Evolutionary conservation across 2,329 filamentous ascomycete species (phyloP), one percentile per base, ranked within the genome.

Genomic region (Niveomyces coronatus): DNA sequence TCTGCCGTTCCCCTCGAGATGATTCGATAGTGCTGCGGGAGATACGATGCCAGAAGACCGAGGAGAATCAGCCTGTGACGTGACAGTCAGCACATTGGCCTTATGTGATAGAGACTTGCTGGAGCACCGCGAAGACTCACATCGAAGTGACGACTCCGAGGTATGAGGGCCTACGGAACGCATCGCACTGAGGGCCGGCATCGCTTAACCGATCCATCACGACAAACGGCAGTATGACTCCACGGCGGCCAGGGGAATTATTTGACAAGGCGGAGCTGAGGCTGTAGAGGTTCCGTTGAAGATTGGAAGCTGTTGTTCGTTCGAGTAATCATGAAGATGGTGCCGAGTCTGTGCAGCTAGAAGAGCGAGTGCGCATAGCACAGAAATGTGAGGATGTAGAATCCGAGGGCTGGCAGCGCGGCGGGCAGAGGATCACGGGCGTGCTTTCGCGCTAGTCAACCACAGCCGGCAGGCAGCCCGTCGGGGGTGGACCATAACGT

Each of bases 1-100:
- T 94, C 89, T 16, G 89, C 93, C 11, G 85, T 91, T 44, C 80
- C 76, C 39, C 87, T 77, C 28, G 74, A 69, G 49, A 94, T 85
- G 61, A 98, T 96, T 53, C 91, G 86, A 58, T 82, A 75, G 62
- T 96, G 89, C 57, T 98, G 91, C 1, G 91, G 91, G 3, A 96
- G 72, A 64, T 98, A 98, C 23, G 89, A 96, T 42, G 94, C 65
- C 44, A 95, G 69, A 51, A 96, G 88, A 41, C 89, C 89, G 49
- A 94, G 56, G 44, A 96, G 70, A 49, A 96, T 85, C 51, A 94
- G 55, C 44, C 73, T 77, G 49, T 10, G 16, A 17, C 14, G 20
- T 15, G 17, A 11, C 27, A 5, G 11, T 13, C 35, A 14, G 18
- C 39, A 7, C 5, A 39, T 57, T 28, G 57, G 53, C 24, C 9